Evolutionary conservation across 1,284 basidiomycete genomes (phyloP).

Genomic region (Puccinia sorghi): DNA sequence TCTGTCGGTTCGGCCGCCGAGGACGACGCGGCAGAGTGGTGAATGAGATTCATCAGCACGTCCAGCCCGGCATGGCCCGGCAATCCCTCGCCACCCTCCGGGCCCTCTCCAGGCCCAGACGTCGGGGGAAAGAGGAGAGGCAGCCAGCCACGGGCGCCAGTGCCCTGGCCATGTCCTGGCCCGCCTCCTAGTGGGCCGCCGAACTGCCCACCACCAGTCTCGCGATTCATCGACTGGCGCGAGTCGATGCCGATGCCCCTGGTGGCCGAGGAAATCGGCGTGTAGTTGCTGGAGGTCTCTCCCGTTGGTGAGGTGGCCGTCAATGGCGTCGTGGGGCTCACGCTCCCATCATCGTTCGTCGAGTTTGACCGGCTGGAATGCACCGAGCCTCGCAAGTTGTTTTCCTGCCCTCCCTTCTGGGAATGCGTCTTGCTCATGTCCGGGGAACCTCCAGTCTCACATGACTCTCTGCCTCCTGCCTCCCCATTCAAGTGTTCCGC

Average conservation of each 20-base stretch:
- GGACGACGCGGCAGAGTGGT: conserved; percentile 21
- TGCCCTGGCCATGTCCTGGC: not conserved
- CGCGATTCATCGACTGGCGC: conserved; percentile 31
- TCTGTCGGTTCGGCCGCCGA: too few relatives aligned
- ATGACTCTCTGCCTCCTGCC: not conserved
- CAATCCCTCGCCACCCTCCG: too few relatives aligned
- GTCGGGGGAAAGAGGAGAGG: conserved; percentile 5
- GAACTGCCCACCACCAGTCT: not conserved
- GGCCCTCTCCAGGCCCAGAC: not conserved
- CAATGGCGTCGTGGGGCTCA: conserved; percentile 24
- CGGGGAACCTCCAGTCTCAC: too few relatives aligned
- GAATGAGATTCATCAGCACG: conserved; percentile 40
- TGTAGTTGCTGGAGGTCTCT: conserved; percentile 37
- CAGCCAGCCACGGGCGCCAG: not conserved
- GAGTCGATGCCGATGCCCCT: conserved; percentile 35
- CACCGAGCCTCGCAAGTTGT: not conserved
- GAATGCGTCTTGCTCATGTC: not conserved
- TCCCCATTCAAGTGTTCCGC: not conserved
- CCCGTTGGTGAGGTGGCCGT: conserved; percentile 42
- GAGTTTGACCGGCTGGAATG: conserved; percentile 47
- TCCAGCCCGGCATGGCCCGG: conserved; percentile 32
- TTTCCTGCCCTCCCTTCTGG: not conserved
- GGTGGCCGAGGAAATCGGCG: conserved; percentile 44
- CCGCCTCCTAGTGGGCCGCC: not conserved
- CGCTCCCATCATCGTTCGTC: conserved; percentile 14